These are phyloP conservation scores for Debaryomycetaceae sp. DNA, from an alignment of 1,139 yeast species.

Conservation along the genomic window DNA sequence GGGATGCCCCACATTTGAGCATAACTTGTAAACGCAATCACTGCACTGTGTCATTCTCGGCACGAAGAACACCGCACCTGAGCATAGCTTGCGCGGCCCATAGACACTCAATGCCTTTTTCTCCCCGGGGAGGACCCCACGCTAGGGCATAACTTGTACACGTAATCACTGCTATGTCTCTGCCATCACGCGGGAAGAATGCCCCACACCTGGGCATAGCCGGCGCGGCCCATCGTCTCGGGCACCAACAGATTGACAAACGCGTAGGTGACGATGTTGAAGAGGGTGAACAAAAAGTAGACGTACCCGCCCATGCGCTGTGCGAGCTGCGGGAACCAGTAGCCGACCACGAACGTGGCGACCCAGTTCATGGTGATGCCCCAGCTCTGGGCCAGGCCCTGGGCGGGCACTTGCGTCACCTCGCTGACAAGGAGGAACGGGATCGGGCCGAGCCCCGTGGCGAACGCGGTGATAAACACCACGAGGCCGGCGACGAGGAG, in stretches of 20 bases:
- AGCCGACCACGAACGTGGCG: slow-evolving; percentile 77
- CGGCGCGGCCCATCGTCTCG: slow-evolving; percentile 62
- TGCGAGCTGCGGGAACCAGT: slow-evolving; percentile 65
- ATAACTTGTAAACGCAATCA: no score
- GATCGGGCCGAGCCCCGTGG: slow-evolving; percentile 88
- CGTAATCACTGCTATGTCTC: no score
- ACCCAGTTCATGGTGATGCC: slow-evolving; percentile 90
- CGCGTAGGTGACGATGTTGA: slow-evolving; percentile 37
- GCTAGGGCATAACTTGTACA: no score
- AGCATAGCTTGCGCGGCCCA: no score
- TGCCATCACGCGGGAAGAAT: slow-evolving; percentile 1
- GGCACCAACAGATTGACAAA: slow-evolving; percentile 49
- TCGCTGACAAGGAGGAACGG: slow-evolving; percentile 89
- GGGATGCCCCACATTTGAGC: no score
- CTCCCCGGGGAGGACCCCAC: no score
- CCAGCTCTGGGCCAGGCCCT: slow-evolving; percentile 83
- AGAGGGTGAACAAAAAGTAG: slow-evolving; percentile 59
- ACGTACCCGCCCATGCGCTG: slow-evolving; percentile 62
- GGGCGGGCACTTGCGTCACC: slow-evolving; percentile 69
- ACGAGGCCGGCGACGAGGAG: slow-evolving; percentile 60
- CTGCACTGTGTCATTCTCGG: no score
- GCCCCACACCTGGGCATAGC: slow-evolving; percentile 55
- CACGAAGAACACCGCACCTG: no score
- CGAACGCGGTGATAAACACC: slow-evolving; percentile 71
- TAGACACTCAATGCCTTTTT: no score